phyloP scores from a whole-genome alignment of 2,329 filamentous ascomycete species.

The Volutella citrinella region DNA sequence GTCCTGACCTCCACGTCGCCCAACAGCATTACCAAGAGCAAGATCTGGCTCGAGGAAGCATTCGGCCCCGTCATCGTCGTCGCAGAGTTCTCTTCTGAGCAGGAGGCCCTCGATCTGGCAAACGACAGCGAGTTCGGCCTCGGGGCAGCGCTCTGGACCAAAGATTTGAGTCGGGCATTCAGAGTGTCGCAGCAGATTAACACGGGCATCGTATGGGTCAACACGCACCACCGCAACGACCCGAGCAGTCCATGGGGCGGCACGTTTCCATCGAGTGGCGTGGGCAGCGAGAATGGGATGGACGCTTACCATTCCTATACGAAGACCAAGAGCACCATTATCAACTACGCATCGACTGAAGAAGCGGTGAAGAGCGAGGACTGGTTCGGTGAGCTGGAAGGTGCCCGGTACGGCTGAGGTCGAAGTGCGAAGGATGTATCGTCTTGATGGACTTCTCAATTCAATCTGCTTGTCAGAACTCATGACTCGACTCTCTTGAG shows the following conservation, averaged over 20 bases:
- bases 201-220: constrained; percentile 59
- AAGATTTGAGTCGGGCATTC: constrained; percentile 71
- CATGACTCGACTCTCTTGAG: no score
- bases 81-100: constrained; percentile 70
- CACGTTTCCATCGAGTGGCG: constrained; percentile 57
- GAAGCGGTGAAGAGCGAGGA: constrained; percentile 54
- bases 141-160: constrained; percentile 74
- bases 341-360: constrained; percentile 62
- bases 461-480: no score
- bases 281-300: constrained; percentile 70
- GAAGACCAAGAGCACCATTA: constrained; percentile 62
- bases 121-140: constrained; percentile 76
- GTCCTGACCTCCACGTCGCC: constrained; percentile 55
- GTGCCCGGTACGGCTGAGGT: no score
- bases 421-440: no score
- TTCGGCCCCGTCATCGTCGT: constrained; percentile 79
- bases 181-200: constrained; percentile 68
- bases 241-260: constrained; percentile 71
- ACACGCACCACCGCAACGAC: constrained; percentile 69
- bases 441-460: no score
- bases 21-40: constrained; percentile 62
- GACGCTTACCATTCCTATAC: constrained; percentile 62
- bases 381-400: constrained; percentile 70
- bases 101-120: constrained; percentile 65
- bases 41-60: constrained; percentile 76